phyloP scores from a whole-genome alignment of 768 basidiomycete genomes.

The Rhizopogon rudus region DNA sequence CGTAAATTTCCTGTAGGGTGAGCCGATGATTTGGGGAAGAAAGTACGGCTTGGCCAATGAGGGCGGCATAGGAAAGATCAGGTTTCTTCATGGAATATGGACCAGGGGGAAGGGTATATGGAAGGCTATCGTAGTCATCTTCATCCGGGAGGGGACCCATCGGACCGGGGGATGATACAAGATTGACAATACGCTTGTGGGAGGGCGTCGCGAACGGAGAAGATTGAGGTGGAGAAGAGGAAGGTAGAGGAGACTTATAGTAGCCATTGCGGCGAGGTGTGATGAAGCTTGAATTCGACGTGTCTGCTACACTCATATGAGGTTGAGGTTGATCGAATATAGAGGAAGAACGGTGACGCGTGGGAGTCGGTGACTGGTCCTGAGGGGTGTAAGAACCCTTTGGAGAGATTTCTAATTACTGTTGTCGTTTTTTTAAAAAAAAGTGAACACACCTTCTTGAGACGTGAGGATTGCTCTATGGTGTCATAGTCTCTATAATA shows the following conservation, averaged over 20 bases:
- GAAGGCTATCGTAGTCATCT: constrained; percentile 61
- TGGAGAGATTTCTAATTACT: constrained; percentile 1
- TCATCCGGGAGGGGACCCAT: constrained; percentile 63
- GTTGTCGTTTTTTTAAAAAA: constrained; percentile 1
- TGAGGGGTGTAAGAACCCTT: constrained; percentile 26
- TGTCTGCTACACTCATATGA: constrained; percentile 24
- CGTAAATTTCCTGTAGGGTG: constrained; percentile 93
- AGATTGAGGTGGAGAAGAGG: constrained; percentile 54
- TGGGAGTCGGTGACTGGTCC: constrained; percentile 43
- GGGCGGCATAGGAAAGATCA: constrained; percentile 86
- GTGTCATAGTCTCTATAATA: constrained; percentile 48
- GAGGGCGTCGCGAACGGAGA: constrained; percentile 65
- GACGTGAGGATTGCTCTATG: constrained; percentile 26
- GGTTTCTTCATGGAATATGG: constrained; percentile 82
- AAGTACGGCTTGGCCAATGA: constrained; percentile 92
- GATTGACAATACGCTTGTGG: constrained; percentile 52
- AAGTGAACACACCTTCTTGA: constrained; percentile 19
- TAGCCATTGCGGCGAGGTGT: constrained; percentile 45
- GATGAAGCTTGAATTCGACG: constrained; percentile 36
- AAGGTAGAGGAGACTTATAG: constrained; percentile 47
- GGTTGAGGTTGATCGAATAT: constrained; percentile 22
- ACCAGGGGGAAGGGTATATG: constrained; percentile 77
- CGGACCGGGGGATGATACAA: constrained; percentile 83
- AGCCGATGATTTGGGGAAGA: constrained; percentile 80
- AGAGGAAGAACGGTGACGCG: constrained; percentile 26